A percentile compares a stretch with the other conserved stretches of the same genome.
phyloP scores from a whole-genome alignment of 192 early-diverging fungal species.

The Anaeromyces robustus region DNA sequence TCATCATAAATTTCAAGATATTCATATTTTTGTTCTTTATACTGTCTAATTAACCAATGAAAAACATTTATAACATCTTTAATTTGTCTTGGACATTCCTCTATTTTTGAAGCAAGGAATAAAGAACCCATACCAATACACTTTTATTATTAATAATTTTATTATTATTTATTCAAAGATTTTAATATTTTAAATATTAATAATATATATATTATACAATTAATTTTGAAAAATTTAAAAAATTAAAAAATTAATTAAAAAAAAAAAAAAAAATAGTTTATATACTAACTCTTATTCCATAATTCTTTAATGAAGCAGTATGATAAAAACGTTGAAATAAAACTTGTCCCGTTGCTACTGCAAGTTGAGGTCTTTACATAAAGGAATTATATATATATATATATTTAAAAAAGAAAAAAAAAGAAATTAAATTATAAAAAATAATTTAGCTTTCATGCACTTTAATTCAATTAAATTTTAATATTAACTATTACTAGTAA shows the following conservation, averaged over 20 bases:
- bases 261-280: too few species aligned
- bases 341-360: conserved; percentile 90
- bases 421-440: neutral
- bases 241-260: too few species aligned
- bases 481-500: too few species aligned
- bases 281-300: conserved; percentile 40
- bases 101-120: conserved; percentile 63
- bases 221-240: too few species aligned
- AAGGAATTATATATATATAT: too few species aligned
- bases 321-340: conserved; percentile 88
- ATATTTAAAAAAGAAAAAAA: neutral
- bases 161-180: too few species aligned
- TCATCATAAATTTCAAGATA: conserved; percentile 42
- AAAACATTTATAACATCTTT: conserved; percentile 69
- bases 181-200: too few species aligned
- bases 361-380: conserved; percentile 63
- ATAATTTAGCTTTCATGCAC: too few species aligned
- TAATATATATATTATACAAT: too few species aligned
- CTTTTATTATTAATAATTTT: conserved; percentile 30
- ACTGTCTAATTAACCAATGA: conserved; percentile 26
- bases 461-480: too few species aligned
- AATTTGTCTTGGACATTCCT: conserved; percentile 64
- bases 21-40: conserved; percentile 23
- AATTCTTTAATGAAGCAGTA: conserved; percentile 52
- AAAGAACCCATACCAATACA: conserved; percentile 46